phyloP scores from a whole-genome alignment of 2,329 filamentous ascomycete species.

The Neonectria sp. region DNA sequence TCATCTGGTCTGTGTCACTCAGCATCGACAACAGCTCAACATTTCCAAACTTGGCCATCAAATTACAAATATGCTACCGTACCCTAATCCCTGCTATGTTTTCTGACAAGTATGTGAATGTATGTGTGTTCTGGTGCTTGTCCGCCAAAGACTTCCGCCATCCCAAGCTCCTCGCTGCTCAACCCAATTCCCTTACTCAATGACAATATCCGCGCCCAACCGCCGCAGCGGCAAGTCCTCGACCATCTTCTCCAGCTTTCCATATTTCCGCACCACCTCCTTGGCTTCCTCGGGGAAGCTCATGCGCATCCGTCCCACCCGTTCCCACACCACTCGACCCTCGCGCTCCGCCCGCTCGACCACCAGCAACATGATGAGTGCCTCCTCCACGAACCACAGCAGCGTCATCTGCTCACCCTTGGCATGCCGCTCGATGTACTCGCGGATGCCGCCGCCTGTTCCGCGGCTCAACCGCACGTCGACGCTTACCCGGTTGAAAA shows the following conservation, averaged over 20 bases:
- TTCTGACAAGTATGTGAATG: neutral
- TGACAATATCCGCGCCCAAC: conserved; percentile 52
- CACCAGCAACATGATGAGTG: conserved; percentile 52
- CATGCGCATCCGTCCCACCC: conserved; percentile 55
- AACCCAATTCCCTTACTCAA: conserved; percentile 45
- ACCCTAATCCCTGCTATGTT: conserved; percentile 4
- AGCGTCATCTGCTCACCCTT: conserved; percentile 55
- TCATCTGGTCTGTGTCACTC: neutral
- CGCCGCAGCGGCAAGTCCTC: conserved; percentile 51
- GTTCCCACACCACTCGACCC: conserved; percentile 47
- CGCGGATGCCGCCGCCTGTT: conserved; percentile 46
- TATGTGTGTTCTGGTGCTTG: conserved; percentile 11
- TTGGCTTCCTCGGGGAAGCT: conserved; percentile 52
- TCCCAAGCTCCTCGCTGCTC: conserved; percentile 6
- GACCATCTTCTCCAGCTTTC: conserved; percentile 51
- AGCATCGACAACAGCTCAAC: neutral
- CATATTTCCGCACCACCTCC: conserved; percentile 51
- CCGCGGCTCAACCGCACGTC: conserved; percentile 52
- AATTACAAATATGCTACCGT: conserved; percentile 25
- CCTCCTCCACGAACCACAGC: conserved; percentile 55
- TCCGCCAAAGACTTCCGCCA: conserved; percentile 3
- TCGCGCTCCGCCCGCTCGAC: conserved; percentile 47
- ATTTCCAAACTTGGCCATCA: neutral
- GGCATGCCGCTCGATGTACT: conserved; percentile 53
- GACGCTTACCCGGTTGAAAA: conserved; percentile 54